Percentiles rank a stretch among this genome's conserved stretches.
Evolutionary conservation across 2,329 filamentous ascomycete species (phyloP).

Genomic region (Penicillium glabrum): DNA sequence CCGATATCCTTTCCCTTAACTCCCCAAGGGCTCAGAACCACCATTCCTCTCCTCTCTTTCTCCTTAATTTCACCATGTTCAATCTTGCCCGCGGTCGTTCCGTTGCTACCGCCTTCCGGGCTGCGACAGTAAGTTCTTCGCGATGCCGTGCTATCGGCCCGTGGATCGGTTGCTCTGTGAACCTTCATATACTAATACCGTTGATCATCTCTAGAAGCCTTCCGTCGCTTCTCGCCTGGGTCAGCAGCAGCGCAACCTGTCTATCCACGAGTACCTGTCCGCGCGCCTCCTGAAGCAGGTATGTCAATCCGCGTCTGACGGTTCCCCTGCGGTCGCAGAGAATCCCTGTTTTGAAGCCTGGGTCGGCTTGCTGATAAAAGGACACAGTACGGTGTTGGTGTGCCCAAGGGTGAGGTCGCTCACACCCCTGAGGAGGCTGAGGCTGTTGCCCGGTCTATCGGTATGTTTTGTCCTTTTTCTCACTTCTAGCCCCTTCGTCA

Average conservation of each 20-base stretch:
- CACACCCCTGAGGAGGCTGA: conserved; percentile 83
- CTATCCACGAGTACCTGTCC: conserved; percentile 98
- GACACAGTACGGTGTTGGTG: conserved; percentile 83
- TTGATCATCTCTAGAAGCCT: conserved; percentile 50
- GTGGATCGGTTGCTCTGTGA: conserved; percentile 8
- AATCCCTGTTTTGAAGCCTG: conserved; percentile 5
- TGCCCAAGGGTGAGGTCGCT: conserved; percentile 87
- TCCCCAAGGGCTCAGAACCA: conserved; percentile 16
- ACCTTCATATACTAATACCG: conserved; percentile 4
- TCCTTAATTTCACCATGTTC: conserved; percentile 65
- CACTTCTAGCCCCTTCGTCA: conserved; percentile 1
- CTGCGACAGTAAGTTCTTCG: conserved; percentile 65
- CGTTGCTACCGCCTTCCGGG: conserved; percentile 75
- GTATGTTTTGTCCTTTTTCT: conserved; percentile 45
- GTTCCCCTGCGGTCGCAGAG: conserved; percentile 13
- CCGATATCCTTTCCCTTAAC: conserved; percentile 6
- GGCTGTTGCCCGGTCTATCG: conserved; percentile 83
- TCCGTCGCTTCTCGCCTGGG: conserved; percentile 56
- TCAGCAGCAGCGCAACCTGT: conserved; percentile 84
- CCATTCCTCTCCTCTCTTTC: conserved; percentile 14
- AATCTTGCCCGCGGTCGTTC: conserved; percentile 80
- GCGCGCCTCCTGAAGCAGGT: conserved; percentile 79
- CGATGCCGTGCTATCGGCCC: conserved; percentile 12
- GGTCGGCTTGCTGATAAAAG: conserved; percentile 23
- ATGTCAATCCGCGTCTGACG: conserved; percentile 26